Percentiles rank a stretch among this genome's conserved stretches.
Conservation (phyloP, 768 basidiomycete genomes). For the Agrocybe pediades region DNA sequence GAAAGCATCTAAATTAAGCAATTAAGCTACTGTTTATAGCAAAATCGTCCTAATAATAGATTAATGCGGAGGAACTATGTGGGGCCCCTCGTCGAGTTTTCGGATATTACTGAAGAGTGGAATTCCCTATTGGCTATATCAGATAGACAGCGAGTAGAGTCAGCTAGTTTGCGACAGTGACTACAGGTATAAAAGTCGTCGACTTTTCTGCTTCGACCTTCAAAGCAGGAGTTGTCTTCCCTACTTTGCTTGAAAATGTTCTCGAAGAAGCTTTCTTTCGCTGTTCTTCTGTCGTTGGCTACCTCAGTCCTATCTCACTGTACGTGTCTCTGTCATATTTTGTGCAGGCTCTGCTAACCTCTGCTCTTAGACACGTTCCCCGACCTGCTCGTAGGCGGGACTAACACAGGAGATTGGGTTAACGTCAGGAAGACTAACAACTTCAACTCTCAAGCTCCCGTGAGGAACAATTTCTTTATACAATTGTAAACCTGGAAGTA, state of each 20-base stretch:
- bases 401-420: slow-evolving; percentile 36
- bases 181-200: background rate
- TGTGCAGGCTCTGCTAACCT: background rate
- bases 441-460: slow-evolving; percentile 38
- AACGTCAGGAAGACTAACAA: slow-evolving; percentile 48
- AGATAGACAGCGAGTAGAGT: background rate
- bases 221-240: background rate
- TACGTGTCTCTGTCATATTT: background rate
- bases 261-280: background rate
- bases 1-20: background rate
- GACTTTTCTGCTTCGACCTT: background rate
- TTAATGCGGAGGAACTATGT: background rate
- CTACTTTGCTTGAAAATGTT: background rate
- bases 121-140: background rate
- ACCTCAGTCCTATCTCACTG: slow-evolving; percentile 3
- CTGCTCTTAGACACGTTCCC: slow-evolving; percentile 41
- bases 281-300: background rate
- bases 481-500: background rate
- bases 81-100: background rate
- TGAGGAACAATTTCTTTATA: slow-evolving; percentile 14
- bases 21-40: background rate
- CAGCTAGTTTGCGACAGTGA: no score
- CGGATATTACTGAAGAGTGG: background rate
- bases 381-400: slow-evolving; percentile 39
- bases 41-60: background rate